phyloP scores from a whole-genome alignment of 306 rosid genomes.

The Spatholobus suberectus region DNA sequence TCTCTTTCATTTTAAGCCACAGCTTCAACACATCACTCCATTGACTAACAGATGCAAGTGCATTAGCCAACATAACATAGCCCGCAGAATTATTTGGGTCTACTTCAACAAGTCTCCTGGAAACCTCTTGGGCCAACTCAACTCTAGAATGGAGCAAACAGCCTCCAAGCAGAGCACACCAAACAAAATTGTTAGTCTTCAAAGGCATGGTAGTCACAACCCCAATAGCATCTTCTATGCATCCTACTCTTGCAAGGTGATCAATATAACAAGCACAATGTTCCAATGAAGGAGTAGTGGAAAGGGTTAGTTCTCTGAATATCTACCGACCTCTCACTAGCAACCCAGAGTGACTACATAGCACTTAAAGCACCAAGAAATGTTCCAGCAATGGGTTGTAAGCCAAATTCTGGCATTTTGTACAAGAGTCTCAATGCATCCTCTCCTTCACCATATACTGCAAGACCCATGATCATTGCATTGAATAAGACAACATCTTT shows the following conservation, averaged over 20 bases:
- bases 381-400: slow-evolving; percentile 59
- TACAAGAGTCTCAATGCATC: slow-evolving; percentile 61
- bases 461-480: slow-evolving; percentile 77
- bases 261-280: slow-evolving; percentile 73
- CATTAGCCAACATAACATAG: slow-evolving; percentile 70
- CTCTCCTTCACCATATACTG: slow-evolving; percentile 62
- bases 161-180: slow-evolving; percentile 71
- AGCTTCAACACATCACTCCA: slow-evolving; percentile 58
- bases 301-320: slow-evolving; percentile 49
- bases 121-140: slow-evolving; percentile 61
- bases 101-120: slow-evolving; percentile 57
- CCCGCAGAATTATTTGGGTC: slow-evolving; percentile 62
- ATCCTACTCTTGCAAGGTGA: slow-evolving; percentile 65
- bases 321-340: slow-evolving; percentile 53
- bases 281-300: slow-evolving; percentile 51
- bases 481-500: slow-evolving; percentile 71
- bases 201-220: slow-evolving; percentile 61
- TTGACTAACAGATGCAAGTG: slow-evolving; percentile 56
- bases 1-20: slow-evolving; percentile 64
- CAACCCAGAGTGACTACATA: slow-evolving; percentile 70
- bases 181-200: slow-evolving; percentile 64
- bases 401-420: slow-evolving; percentile 53
- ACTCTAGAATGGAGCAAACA: slow-evolving; percentile 68
- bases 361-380: slow-evolving; percentile 66
- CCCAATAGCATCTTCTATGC: slow-evolving; percentile 61